Percentiles rank a stretch among this genome's conserved stretches.
phyloP scores from a whole-genome alignment of 768 basidiomycete species.

The Termitomyces sp. region DNA sequence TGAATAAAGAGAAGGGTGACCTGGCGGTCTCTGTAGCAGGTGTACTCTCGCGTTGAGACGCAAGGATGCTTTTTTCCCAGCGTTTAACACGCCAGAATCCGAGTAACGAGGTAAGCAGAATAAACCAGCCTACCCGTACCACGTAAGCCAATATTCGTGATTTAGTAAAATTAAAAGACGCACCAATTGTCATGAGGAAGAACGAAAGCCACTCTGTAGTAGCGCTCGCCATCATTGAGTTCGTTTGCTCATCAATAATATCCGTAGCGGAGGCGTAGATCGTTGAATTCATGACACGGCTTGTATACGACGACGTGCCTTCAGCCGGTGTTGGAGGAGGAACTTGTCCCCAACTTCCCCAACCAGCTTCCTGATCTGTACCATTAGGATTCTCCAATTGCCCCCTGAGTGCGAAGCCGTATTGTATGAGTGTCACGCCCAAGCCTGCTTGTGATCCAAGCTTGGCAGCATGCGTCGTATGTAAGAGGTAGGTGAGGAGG shows the following conservation, averaged over 20 bases:
- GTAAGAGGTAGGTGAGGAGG: slow-evolving; percentile 89
- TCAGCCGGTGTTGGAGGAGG: slow-evolving; percentile 40
- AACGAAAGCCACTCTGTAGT: slow-evolving; percentile 95
- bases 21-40: slow-evolving; percentile 15
- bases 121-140: slow-evolving; percentile 62
- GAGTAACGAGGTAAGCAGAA: slow-evolving; percentile 86
- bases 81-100: slow-evolving; percentile 89
- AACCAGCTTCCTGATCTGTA: slow-evolving; percentile 24
- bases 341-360: slow-evolving; percentile 28
- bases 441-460: slow-evolving; percentile 92
- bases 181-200: slow-evolving; percentile 86
- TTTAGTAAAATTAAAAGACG: slow-evolving; percentile 14
- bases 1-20: slow-evolving; percentile 21
- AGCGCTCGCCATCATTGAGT: slow-evolving; percentile 48
- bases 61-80: slow-evolving; percentile 77
- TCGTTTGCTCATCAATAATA: slow-evolving; percentile 33
- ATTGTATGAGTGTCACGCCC: slow-evolving; percentile 95
- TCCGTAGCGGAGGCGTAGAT: slow-evolving; percentile 10
- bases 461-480: slow-evolving; percentile 90
- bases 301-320: slow-evolving; percentile 44
- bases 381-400: slow-evolving; percentile 40
- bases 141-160: not conserved
- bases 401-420: slow-evolving; percentile 78
- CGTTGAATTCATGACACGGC: slow-evolving; percentile 14
- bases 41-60: slow-evolving; percentile 42